These are phyloP conservation scores for Bothriochloa decipiens DNA, from an alignment of 176 grass and related monocot genomes.

Conservation along the genomic window DNA sequence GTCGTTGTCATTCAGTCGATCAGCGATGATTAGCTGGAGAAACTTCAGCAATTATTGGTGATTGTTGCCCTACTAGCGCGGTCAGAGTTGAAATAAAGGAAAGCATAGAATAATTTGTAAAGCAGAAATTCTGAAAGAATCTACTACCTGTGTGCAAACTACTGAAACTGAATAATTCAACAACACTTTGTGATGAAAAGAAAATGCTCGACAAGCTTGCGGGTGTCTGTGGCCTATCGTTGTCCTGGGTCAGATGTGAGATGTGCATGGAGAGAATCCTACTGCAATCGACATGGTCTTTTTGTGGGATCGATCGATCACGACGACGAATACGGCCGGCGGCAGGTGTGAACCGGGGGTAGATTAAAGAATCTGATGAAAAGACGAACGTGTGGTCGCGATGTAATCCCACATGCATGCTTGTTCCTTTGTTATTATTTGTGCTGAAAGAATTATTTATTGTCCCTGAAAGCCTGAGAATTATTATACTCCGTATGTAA, in stretches of 20 bases:
- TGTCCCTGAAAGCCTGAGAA: neutral
- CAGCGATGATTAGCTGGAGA: neutral
- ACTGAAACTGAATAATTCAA: neutral
- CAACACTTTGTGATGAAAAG: neutral
- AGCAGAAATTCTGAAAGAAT: neutral
- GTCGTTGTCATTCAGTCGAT: neutral
- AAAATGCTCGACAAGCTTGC: neutral
- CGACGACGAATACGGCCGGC: neutral
- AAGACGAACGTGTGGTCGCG: neutral
- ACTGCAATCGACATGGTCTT: neutral
- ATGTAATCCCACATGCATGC: neutral
- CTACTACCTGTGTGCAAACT: neutral
- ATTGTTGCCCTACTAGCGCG: neutral
- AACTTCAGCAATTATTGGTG: neutral
- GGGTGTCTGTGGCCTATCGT: neutral
- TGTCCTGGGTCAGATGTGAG: neutral
- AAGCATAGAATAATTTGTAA: neutral
- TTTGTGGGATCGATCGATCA: neutral
- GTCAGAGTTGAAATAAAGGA: neutral
- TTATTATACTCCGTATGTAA: no score
- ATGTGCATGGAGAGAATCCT: constrained; percentile 4
- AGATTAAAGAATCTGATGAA: constrained; percentile 31
- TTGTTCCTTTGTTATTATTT: neutral
- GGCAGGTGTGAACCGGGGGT: constrained; percentile 37
- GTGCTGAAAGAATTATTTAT: neutral